Percentiles rank a stretch among this genome's conserved stretches.
Evolutionary conservation across 805 yeast genomes (phyloP).

Genomic region (Wickerhamomyces sydowiorum): DNA sequence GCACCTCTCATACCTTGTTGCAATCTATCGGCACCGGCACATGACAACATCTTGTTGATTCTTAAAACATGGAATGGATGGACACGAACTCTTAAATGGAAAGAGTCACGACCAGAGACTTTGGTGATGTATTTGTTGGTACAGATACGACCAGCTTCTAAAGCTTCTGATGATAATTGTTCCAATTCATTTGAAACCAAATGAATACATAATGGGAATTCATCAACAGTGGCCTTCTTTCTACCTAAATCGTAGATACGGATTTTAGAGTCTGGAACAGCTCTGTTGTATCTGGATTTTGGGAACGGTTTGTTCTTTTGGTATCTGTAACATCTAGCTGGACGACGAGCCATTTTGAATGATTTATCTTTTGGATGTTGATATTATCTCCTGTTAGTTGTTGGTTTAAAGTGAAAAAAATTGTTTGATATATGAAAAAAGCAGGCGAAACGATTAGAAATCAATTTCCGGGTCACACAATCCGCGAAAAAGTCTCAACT

Average conservation of each 20-base stretch:
- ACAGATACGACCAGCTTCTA: constrained; percentile 99
- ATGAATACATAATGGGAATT: constrained; percentile 97
- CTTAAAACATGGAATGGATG: constrained; percentile 99
- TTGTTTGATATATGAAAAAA: not conserved
- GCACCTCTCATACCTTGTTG: constrained; percentile 99
- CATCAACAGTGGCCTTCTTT: constrained; percentile 99
- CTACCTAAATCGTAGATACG: constrained; percentile 99
- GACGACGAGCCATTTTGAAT: constrained; percentile 98
- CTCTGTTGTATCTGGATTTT: constrained; percentile 99
- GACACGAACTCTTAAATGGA: constrained; percentile 99
- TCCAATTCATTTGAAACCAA: constrained; percentile 98
- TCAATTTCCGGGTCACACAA: not conserved
- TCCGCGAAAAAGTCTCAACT: too few species aligned
- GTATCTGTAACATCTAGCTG: constrained; percentile 99
- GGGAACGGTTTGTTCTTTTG: constrained; percentile 99
- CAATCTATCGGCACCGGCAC: constrained; percentile 99
- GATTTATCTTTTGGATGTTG: constrained; percentile 3
- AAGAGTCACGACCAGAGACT: constrained; percentile 96
- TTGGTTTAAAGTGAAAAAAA: not conserved
- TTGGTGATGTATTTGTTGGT: constrained; percentile 99
- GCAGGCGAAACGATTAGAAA: not conserved
- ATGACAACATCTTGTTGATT: constrained; percentile 99
- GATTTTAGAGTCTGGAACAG: constrained; percentile 99
- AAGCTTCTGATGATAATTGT: constrained; percentile 99
- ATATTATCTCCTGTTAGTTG: not conserved